phyloP scores from a whole-genome alignment of 176 grass and related monocot species.

The Zoysia pacifica region DNA sequence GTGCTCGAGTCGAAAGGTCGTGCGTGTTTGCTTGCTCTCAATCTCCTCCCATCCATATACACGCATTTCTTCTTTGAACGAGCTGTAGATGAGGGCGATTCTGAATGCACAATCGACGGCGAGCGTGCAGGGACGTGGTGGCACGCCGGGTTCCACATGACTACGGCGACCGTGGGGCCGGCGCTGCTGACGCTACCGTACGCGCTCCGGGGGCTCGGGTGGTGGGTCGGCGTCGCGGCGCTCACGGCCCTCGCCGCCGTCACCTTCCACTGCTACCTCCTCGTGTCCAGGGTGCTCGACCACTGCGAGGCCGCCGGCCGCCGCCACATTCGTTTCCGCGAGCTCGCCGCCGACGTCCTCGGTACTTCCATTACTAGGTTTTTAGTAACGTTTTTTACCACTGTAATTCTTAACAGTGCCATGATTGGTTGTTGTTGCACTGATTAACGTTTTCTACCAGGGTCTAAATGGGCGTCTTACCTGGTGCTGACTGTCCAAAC shows the following conservation, averaged over 20 bases:
- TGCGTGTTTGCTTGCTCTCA: neutral
- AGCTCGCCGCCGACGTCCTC: constrained; percentile 81
- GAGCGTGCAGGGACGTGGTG: constrained; percentile 68
- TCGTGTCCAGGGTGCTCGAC: constrained; percentile 89
- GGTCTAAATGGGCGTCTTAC: constrained; percentile 80
- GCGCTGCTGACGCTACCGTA: constrained; percentile 89
- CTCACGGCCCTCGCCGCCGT: constrained; percentile 66
- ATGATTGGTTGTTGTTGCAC: neutral
- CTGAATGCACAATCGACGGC: too few relatives aligned
- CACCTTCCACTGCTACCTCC: constrained; percentile 76
- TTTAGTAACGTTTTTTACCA: neutral
- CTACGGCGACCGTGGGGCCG: constrained; percentile 84
- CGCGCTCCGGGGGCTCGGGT: constrained; percentile 75
- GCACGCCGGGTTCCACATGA: constrained; percentile 93
- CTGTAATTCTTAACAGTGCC: neutral
- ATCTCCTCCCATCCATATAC: neutral
- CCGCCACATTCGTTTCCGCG: constrained; percentile 76
- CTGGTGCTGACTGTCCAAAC: constrained; percentile 67
- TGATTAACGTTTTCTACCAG: constrained; percentile 20
- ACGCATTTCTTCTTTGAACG: too few relatives aligned
- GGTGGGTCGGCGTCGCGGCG: constrained; percentile 54
- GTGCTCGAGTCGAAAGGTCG: constrained; percentile 90
- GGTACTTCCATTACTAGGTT: constrained; percentile 18
- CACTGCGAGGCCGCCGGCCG: constrained; percentile 74
- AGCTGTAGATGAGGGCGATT: too few relatives aligned